Conservation (phyloP, 768 basidiomycete species). For the Grammothele lineata region DNA sequence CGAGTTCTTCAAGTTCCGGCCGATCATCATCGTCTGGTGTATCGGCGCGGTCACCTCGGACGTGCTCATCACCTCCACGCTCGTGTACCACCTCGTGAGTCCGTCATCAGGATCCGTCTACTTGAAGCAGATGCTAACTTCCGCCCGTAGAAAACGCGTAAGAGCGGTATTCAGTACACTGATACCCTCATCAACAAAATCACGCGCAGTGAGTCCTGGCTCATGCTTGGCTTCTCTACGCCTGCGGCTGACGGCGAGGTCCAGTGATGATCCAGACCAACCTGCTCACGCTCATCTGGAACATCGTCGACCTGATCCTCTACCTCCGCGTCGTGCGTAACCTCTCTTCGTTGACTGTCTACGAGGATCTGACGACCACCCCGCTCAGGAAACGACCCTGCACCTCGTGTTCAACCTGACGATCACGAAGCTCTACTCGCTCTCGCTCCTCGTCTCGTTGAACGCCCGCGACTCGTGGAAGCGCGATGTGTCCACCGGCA, state of each 20-base stretch:
- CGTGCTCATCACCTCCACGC: slow-evolving; percentile 23
- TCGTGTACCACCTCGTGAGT: slow-evolving; percentile 24
- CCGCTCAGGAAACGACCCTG: no score
- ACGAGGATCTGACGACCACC: no score
- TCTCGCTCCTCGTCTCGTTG: slow-evolving; percentile 1
- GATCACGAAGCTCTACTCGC: slow-evolving; percentile 8
- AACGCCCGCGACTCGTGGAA: not conserved
- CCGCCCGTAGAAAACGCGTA: not conserved
- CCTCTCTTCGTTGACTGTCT: no score
- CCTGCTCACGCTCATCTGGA: not conserved
- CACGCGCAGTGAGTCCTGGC: not conserved
- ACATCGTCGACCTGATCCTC: not conserved
- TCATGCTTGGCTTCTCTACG: not conserved
- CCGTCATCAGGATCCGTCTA: slow-evolving; percentile 1
- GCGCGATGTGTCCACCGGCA: not conserved
- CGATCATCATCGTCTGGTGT: slow-evolving; percentile 24
- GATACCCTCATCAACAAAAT: not conserved
- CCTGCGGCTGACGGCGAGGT: no score
- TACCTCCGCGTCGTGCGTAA: not conserved
- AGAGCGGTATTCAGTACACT: slow-evolving; percentile 2
- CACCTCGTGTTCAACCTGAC: not conserved
- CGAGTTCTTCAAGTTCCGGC: slow-evolving; percentile 21
- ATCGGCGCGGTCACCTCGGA: slow-evolving; percentile 19
- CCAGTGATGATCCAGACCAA: not conserved
- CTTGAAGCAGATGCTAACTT: not conserved